phyloP scores from a whole-genome alignment of 2,329 filamentous ascomycete genomes.

The Alternaria novae-zelandiae region DNA sequence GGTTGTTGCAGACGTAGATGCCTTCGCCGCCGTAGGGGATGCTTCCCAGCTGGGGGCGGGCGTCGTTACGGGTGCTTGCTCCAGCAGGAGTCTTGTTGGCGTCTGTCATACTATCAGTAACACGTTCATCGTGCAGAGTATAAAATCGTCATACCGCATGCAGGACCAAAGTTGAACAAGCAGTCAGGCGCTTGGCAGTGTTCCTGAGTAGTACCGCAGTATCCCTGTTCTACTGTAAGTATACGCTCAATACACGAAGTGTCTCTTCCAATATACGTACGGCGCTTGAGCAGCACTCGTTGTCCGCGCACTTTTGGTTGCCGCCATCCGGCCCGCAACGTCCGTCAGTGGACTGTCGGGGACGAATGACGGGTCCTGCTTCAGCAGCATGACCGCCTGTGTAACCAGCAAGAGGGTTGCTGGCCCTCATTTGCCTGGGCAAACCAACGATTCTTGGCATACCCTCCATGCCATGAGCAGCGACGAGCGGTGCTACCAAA shows the following conservation, averaged over 20 bases:
- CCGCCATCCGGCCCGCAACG: slow-evolving; percentile 36
- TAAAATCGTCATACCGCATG: neutral
- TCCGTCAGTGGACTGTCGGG: slow-evolving; percentile 34
- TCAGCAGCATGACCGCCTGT: slow-evolving; percentile 24
- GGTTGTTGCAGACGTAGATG: slow-evolving; percentile 60
- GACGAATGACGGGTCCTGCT: slow-evolving; percentile 21
- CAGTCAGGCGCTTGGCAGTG: slow-evolving; percentile 68
- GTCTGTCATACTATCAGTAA: slow-evolving; percentile 54
- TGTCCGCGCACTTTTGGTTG: slow-evolving; percentile 30
- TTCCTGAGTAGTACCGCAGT: slow-evolving; percentile 60
- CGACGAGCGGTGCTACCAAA: slow-evolving; percentile 39
- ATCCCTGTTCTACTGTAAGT: slow-evolving; percentile 35
- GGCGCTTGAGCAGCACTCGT: slow-evolving; percentile 44
- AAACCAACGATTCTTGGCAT: slow-evolving; percentile 43
- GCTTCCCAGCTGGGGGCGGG: slow-evolving; percentile 60
- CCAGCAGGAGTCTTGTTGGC: slow-evolving; percentile 63
- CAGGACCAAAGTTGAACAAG: slow-evolving; percentile 64
- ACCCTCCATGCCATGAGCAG: slow-evolving; percentile 38
- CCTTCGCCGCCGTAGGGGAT: slow-evolving; percentile 63
- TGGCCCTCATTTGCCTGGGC: slow-evolving; percentile 36
- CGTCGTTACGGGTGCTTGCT: slow-evolving; percentile 58
- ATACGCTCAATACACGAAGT: neutral
- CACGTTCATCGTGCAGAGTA: neutral
- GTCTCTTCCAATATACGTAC: slow-evolving; percentile 2
- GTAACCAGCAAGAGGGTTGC: slow-evolving; percentile 32